Base-by-base conservation (phyloP, 805 yeast species). In the Lipomyces lipofer region DNA sequence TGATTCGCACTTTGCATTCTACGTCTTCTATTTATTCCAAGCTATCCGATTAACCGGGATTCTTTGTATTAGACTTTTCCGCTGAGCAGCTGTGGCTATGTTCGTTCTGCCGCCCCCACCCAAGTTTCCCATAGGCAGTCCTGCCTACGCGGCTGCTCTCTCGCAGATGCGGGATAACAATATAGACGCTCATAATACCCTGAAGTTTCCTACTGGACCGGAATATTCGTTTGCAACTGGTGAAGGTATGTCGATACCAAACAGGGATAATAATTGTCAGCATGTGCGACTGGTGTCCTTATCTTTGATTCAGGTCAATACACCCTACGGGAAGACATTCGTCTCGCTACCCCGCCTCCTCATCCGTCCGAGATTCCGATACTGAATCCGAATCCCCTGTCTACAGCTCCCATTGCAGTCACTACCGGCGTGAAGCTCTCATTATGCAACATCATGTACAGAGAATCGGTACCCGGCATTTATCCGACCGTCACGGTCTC, bases 271-370 rank as follows among this genome's bases (percentile, higher is more conserved):
- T n/a, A 21, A 7, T 7, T 15, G 7, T 17, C 46, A 7, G 33
- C n/a, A 7, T 7, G 22, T 33, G 12, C 24, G n/a, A n/a, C n/a
- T n/a, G n/a, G n/a, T n/a, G n/a, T 49, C 33, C 8, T 49, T 7
- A 7, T 19, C 21, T 6, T 22, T 30, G 15, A n/a, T n/a, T n/a
- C n/a, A 58, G 63, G 63, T 4, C 51, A 49, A 19, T 63, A 63
- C 46, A 49, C 51, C 9, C 57, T 63, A 3, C 59, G 62, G 22
- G 64, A 63, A 21, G 57, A 53, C 19, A 55, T 63, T 38, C 57
- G 45, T 28, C 62, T 73, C 42, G 74, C 77, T 5, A 63, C 67
- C 39, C 76, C 76, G 2, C 64, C 72, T 21, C 73, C 72, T 6
- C 74, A 71, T 45, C 72, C 73, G 1, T 57, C 70, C 3, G 72